Percentiles rank a stretch among this genome's conserved stretches.
phyloP scores from a whole-genome alignment of 1,284 basidiomycete genomes.

The Ustilago loliicola region DNA sequence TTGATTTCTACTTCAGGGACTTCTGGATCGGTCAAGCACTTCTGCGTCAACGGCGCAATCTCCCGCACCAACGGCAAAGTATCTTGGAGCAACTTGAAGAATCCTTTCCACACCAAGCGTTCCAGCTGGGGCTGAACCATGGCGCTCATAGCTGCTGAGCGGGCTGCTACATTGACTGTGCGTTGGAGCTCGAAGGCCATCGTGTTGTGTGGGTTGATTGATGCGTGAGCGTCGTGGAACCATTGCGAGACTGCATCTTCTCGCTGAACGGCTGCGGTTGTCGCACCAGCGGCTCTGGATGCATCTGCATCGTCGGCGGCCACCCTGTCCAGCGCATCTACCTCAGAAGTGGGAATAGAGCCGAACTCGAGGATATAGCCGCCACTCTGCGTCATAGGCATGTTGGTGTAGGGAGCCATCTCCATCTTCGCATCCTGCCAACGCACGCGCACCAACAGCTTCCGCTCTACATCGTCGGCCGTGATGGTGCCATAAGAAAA shows the following conservation, averaged over 20 bases:
- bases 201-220: constrained; percentile 35
- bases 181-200: constrained; percentile 49
- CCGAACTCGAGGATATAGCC: constrained; percentile 54
- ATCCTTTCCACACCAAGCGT: constrained; percentile 46
- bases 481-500: constrained; percentile 74
- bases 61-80: constrained; percentile 81
- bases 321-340: constrained; percentile 7
- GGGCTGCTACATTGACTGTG: constrained; percentile 71
- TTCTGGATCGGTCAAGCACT: constrained; percentile 69
- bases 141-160: constrained; percentile 72
- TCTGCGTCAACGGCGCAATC: constrained; percentile 76
- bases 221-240: constrained; percentile 77
- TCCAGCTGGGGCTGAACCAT: constrained; percentile 24
- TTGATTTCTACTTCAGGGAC: constrained; percentile 78
- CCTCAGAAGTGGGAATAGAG: constrained; percentile 20
- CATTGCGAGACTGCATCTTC: constrained; percentile 81
- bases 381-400: constrained; percentile 28
- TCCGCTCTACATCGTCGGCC: constrained; percentile 15
- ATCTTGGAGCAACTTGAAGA: constrained; percentile 74
- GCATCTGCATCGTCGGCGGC: constrained; percentile 79
- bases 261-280: constrained; percentile 71
- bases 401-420: constrained; percentile 20
- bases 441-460: constrained; percentile 43
- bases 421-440: constrained; percentile 51
- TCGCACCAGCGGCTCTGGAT: constrained; percentile 72